Evolutionary conservation across 2,329 filamentous ascomycete species (phyloP).

Genomic region (Colletotrichum liriopes): DNA sequence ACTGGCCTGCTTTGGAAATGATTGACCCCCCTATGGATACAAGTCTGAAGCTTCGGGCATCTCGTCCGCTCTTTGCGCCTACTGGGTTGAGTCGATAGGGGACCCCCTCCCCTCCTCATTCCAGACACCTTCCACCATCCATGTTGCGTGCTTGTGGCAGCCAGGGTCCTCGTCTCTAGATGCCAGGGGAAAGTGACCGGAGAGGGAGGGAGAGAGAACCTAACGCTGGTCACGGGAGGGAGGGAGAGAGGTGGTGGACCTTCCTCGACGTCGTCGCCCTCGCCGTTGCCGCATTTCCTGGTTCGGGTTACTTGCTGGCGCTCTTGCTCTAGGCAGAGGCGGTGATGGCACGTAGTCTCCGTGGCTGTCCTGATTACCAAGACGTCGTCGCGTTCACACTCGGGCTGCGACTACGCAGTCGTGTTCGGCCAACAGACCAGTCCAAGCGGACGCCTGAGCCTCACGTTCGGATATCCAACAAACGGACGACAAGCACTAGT

Average conservation of each 20-base stretch:
- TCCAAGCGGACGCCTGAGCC: slow-evolving; percentile 33
- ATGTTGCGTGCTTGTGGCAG: slow-evolving; percentile 18
- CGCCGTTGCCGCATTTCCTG: background rate
- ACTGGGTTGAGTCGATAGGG: slow-evolving; percentile 29
- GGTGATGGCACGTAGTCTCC: background rate
- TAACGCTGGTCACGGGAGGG: slow-evolving; percentile 4
- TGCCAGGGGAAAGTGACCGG: slow-evolving; percentile 17
- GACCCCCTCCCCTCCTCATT: slow-evolving; percentile 13
- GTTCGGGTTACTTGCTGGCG: background rate
- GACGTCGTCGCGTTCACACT: background rate
- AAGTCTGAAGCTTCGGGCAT: slow-evolving; percentile 16
- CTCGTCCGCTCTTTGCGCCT: slow-evolving; percentile 9
- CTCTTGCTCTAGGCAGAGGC: background rate
- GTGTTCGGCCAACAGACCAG: slow-evolving; percentile 32
- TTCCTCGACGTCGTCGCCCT: slow-evolving; percentile 27
- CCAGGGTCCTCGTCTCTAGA: slow-evolving; percentile 33
- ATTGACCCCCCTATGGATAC: slow-evolving; percentile 5
- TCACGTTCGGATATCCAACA: slow-evolving; percentile 20
- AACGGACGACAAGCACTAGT: slow-evolving; percentile 10
- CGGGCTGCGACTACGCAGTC: slow-evolving; percentile 7
- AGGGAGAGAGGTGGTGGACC: slow-evolving; percentile 22
- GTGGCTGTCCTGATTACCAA: background rate
- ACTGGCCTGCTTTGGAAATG: slow-evolving; percentile 17
- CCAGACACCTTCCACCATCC: slow-evolving; percentile 31
- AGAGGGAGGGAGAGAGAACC: slow-evolving; percentile 6